Base-by-base conservation (phyloP, 352 stramenopile genomes). In the Aphanomyces stellatus region DNA sequence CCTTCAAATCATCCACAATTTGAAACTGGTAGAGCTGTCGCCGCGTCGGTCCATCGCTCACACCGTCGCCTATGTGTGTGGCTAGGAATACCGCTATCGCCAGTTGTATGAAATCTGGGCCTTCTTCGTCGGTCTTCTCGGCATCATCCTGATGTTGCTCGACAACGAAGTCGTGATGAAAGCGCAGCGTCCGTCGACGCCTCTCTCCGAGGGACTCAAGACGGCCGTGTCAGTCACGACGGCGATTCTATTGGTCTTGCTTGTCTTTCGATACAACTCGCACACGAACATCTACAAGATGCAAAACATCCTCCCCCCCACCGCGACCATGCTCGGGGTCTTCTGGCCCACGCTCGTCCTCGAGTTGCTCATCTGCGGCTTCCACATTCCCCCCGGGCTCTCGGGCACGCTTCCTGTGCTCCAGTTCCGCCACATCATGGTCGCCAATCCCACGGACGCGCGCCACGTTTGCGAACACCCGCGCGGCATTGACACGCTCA, bases 141-240 rank as follows among this genome's bases (percentile, higher is more conserved):
- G 82, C 8, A 67, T 91, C 10, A 35, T 81, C 19, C 43, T 91
- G 30, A 91, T 91, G 82, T 76, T 91, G 3, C 72, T 64, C n/a
- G 74, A 88, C 61, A 90, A 88, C 61, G 80, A 90, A 42, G 67
- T 84, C 8, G 28, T 86, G 8, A 76, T 76, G 65, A 65, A 51
- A 8, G 71, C 49, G 4, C 33, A 70, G 22, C 46, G 35, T 4
- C 31, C 56, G 6, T 13, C 6, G 43, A 61, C 40, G 0, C 66
- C 53, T 3, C 24, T 41, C 0, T 51, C 85, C 0, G 24, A 74
- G 3, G 65, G 56, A 3, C 59, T 91, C 10, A 89, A 91, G 62
- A 71, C 40, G 37, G 59, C 57, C 1, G 75, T 73, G 4, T 68
- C 72, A 13, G 62, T 55, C 22, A 79, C 78, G 10, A 88, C 79